phyloP scores from a whole-genome alignment of 2,329 filamentous ascomycete species.

The Eutypella sp. region DNA sequence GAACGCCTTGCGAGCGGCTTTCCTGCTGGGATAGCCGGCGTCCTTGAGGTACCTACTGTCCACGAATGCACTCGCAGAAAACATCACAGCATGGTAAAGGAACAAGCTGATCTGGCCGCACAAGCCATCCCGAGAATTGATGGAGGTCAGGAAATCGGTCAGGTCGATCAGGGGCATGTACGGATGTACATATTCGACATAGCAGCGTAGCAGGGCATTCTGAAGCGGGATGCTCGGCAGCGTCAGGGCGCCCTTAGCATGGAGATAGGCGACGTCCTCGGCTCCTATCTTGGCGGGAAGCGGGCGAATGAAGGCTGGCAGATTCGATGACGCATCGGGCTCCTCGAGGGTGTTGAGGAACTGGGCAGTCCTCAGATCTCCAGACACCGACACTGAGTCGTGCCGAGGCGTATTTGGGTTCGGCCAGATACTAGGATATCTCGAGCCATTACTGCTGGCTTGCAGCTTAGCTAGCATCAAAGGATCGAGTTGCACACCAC shows the following conservation, averaged over 20 bases:
- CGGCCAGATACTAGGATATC: slow-evolving; percentile 28
- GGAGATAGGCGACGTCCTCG: slow-evolving; percentile 79
- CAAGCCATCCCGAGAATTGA: slow-evolving; percentile 63
- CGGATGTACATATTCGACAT: slow-evolving; percentile 85
- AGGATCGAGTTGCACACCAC: slow-evolving; percentile 24
- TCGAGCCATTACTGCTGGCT: slow-evolving; percentile 20
- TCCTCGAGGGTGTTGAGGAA: slow-evolving; percentile 44
- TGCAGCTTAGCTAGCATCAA: slow-evolving; percentile 26
- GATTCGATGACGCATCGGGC: slow-evolving; percentile 42
- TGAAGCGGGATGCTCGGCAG: slow-evolving; percentile 68
- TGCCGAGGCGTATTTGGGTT: slow-evolving; percentile 22
- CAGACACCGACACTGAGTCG: slow-evolving; percentile 16
- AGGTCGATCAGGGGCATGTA: slow-evolving; percentile 86
- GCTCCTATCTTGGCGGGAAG: slow-evolving; percentile 70
- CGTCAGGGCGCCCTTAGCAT: slow-evolving; percentile 76
- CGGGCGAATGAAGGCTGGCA: slow-evolving; percentile 70
- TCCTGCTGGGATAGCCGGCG: slow-evolving; percentile 72
- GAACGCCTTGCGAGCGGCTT: slow-evolving; percentile 79
- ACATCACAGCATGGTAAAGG: slow-evolving; percentile 93
- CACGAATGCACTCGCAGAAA: slow-evolving; percentile 82
- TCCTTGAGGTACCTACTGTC: slow-evolving; percentile 71
- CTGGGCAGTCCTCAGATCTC: slow-evolving; percentile 35
- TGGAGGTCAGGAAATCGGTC: slow-evolving; percentile 52
- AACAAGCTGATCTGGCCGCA: slow-evolving; percentile 74
- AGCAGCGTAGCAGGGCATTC: slow-evolving; percentile 75